Percentiles rank a stretch among this genome's conserved stretches.
Conservation (phyloP, 345 rosid species). For the Capsella bursapastoris region DNA sequence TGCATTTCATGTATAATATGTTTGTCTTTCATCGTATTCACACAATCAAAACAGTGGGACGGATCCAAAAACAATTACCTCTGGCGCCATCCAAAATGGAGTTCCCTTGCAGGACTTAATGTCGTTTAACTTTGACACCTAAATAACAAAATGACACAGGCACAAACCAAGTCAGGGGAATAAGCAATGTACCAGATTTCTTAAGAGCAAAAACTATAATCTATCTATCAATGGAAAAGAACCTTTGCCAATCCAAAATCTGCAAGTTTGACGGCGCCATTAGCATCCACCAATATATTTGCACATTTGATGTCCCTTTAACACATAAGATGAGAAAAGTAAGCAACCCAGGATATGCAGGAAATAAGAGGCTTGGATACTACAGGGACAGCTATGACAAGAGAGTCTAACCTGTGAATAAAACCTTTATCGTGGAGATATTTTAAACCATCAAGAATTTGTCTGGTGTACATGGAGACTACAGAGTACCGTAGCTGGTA, state of each 20-base stretch:
- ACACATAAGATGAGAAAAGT: constrained; percentile 23
- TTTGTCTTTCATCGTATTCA: constrained; percentile 20
- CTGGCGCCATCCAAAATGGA: constrained; percentile 98
- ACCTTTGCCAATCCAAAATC: constrained; percentile 99
- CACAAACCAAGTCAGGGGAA: not conserved
- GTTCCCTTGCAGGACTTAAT: constrained; percentile 86
- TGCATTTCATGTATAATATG: not conserved
- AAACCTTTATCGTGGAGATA: constrained; percentile 81
- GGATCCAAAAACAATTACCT: constrained; percentile 53
- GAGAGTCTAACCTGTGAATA: constrained; percentile 67
- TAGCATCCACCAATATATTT: constrained; percentile 77
- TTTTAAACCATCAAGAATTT: constrained; percentile 75
- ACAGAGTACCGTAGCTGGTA: constrained; percentile 72
- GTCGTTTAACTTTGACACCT: constrained; percentile 83
- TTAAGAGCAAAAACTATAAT: constrained; percentile 14
- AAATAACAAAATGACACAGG: constrained; percentile 29
- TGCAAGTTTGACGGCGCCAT: constrained; percentile 85
- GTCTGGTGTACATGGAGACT: constrained; percentile 80
- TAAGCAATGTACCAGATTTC: not conserved
- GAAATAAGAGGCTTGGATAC: not conserved
- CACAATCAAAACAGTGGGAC: constrained; percentile 11
- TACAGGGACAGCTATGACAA: not conserved
- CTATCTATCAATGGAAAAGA: constrained; percentile 18
- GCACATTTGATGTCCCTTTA: constrained; percentile 93
- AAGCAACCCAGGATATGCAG: constrained; percentile 11